These are phyloP conservation scores for Physcia stellaris DNA, from an alignment of 495 filamentous ascomycete species.

Conservation along the genomic window DNA sequence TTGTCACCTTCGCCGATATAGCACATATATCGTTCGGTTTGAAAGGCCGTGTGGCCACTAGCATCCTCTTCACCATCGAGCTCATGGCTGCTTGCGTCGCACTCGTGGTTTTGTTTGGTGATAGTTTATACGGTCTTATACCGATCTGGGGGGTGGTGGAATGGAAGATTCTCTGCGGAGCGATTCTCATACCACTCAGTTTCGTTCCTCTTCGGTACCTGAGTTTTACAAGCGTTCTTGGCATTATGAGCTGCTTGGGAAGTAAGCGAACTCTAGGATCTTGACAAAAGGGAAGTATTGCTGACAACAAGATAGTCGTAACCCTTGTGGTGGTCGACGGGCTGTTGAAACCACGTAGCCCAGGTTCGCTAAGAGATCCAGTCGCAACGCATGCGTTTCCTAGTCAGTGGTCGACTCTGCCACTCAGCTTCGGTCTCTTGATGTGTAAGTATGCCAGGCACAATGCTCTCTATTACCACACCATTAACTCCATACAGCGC, in stretches of 20 bases:
- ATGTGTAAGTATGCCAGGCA: constrained; percentile 46
- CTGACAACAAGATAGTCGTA: constrained; percentile 44
- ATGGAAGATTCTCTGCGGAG: constrained; percentile 80
- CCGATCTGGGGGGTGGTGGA: constrained; percentile 54
- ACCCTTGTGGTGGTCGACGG: constrained; percentile 73
- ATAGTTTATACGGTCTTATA: constrained; percentile 69
- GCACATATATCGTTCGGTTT: constrained; percentile 88
- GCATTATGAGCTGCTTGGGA: constrained; percentile 73
- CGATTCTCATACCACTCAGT: constrained; percentile 69
- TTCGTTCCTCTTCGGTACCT: constrained; percentile 76
- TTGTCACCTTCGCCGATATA: constrained; percentile 84
- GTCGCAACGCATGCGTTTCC: constrained; percentile 60
- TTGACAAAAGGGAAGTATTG: not conserved
- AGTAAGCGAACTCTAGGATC: constrained; percentile 41
- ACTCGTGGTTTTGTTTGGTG: constrained; percentile 83
- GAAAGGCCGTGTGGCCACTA: constrained; percentile 63
- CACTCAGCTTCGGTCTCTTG: constrained; percentile 85
- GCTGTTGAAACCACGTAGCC: constrained; percentile 60
- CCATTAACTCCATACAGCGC: constrained; percentile 30
- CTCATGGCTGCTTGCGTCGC: constrained; percentile 82
- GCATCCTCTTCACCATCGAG: constrained; percentile 77
- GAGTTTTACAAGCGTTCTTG: constrained; percentile 81
- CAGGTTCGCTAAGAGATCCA: constrained; percentile 78
- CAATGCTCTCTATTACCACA: not conserved
- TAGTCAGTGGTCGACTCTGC: constrained; percentile 72